Base-by-base conservation (phyloP, 1,284 basidiomycete genomes). In the Trichosporon sp. region DNA sequence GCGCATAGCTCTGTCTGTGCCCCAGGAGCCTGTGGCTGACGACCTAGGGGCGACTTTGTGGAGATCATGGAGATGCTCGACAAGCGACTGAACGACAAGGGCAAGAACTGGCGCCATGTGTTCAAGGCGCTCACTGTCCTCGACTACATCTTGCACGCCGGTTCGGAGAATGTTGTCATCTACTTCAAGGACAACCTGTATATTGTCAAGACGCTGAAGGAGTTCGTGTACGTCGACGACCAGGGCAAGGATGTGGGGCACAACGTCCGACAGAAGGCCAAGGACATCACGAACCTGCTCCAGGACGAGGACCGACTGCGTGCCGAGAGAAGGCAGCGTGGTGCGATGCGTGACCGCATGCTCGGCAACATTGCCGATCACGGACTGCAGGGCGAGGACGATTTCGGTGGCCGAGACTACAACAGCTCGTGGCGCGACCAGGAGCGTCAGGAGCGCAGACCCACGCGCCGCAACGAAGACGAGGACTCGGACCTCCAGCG, bases 31-130 rank as follows among this genome's bases (percentile, higher is more conserved):
- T 25, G 18, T n/a, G 15, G 34, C 68, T 72, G 38, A 71, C 70
- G 6, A 11, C 25, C 5, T 76, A 97, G 94, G 84, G 92, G 90
- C 75, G 95, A 99, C 81, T 99, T 99, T 83, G 93, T 99, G 34
- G 97, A 99, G 85, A 95, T 99, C 79, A 98, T 99, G 95, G 97
- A 99, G 86, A 98, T 98, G 93, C 87, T 99, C 71, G 97, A 99
- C 85, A 99, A 99, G 85, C 89, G 97, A 65, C 85, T 99, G 75
- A 99, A 99, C 78, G 97, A 99, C 86, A 99, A 98, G 86, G 97
- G 97, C 51, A 99, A 99, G 89, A 98, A 99, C 80, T 99, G 97
- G 97, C 87, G 96, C 65, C 97, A 99, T 86, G 97, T 99, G 71
- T 99, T 98, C 89, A 99, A 99, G 87, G 93, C 94, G 64, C 87